A percentile compares a stretch with the other conserved stretches of the same genome.
Evolutionary conservation across 306 rosid genomes (phyloP).

Genomic region (Malus fusca): DNA sequence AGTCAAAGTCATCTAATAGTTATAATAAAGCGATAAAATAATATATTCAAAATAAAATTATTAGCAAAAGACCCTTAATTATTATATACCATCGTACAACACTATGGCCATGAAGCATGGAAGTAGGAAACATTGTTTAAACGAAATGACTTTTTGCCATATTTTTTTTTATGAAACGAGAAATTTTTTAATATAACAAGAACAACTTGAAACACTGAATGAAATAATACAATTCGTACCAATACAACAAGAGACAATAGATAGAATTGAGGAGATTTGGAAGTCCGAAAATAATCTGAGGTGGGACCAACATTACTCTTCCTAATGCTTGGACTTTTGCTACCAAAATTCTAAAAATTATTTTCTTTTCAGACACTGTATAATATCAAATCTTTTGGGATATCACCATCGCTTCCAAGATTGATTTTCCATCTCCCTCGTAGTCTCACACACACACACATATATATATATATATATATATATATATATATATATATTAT

Average conservation of each 20-base stretch:
- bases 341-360: not conserved
- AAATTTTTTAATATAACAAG: too few relatives aligned
- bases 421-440: slow-evolving; percentile 1
- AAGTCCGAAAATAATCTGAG: slow-evolving; percentile 27
- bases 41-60: too few relatives aligned
- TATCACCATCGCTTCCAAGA: slow-evolving; percentile 18
- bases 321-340: slow-evolving; percentile 19
- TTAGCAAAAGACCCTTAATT: too few relatives aligned
- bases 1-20: too few relatives aligned
- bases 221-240: too few relatives aligned
- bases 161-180: too few relatives aligned
- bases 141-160: too few relatives aligned
- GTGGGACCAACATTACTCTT: slow-evolving; percentile 20
- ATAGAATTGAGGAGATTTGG: slow-evolving; percentile 32
- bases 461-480: too few relatives aligned
- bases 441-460: not conserved
- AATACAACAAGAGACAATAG: slow-evolving; percentile 16
- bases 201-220: too few relatives aligned
- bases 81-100: not conserved
- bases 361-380: not conserved
- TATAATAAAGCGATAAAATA: too few relatives aligned
- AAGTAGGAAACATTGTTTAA: not conserved
- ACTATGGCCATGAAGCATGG: not conserved
- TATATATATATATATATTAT: too few relatives aligned
- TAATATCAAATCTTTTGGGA: slow-evolving; percentile 10